Evolutionary conservation across 2,329 filamentous ascomycete genomes (phyloP), one percentile per base, ranked within the genome.

Genomic region (Elsinoe perseae): DNA sequence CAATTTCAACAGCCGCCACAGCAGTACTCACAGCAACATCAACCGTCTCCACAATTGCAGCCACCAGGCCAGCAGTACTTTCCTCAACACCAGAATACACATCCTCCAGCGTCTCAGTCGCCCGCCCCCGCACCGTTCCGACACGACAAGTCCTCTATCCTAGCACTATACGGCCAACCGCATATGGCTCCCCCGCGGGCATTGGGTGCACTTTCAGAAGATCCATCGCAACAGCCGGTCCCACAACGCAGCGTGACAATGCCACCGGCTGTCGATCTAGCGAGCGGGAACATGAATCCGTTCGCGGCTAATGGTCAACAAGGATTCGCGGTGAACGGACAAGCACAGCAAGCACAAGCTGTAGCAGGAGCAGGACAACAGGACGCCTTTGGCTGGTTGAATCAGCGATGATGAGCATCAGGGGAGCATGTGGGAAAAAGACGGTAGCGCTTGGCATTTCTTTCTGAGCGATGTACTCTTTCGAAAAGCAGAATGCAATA

Each of bases 61-160:
- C 65, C 65, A 12, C 67, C 67, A 50, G 70, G 69, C 6, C 56
- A 57, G 56, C 62, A 63, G 23, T 54, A 52, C 32, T 28, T 28
- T 14, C 36, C 50, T 36, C 65, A 62, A 50, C 64, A 63, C 20
- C 54, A 46, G 23, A 60, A 57, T 32, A 67, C 64, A 52, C 64
- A 57, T 50, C 56, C 57, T 56, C 64, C 53, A 14, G 62, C 65
- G 66, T 44, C 70, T 1, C 79, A 80, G 61, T 44, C 38, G 7
- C 53, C 53, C 8, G 28, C 53, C 3, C 25, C 53, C 10, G 38
- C 40, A 52, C 73, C 76, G 14, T 73, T 74, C 40, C 74, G 79
- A 28, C 77, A 83, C 27, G 82, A 89, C 64, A 91, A 87, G 61
- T 81, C 80, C 2, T 85, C 85, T 3, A 92, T 93, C 58, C 75